Conservation (phyloP, 2,329 filamentous ascomycete species). For the Fusarium robinianum region DNA sequence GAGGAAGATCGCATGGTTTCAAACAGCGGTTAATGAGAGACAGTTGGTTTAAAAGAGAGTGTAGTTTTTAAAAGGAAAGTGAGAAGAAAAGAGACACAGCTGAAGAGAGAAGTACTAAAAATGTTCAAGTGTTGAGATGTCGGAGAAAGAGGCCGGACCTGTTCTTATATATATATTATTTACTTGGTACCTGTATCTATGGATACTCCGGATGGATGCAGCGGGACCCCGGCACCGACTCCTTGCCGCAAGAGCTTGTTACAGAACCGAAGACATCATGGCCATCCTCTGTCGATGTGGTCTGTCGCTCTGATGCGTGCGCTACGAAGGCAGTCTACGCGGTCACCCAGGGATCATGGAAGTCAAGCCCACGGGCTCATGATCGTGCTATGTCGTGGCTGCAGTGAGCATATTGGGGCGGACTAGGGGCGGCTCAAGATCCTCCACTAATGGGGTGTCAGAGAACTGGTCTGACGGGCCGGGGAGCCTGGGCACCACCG, state of each 20-base stretch:
- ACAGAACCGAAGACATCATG: slow-evolving; percentile 6
- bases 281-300: slow-evolving; percentile 20
- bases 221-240: slow-evolving; percentile 1
- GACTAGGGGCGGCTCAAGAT: slow-evolving; percentile 24
- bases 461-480: slow-evolving; percentile 26
- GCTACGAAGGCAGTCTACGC: slow-evolving; percentile 14
- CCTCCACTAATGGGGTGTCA: slow-evolving; percentile 34
- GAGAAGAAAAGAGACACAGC: slow-evolving; percentile 18
- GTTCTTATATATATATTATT: slow-evolving; percentile 24
- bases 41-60: slow-evolving; percentile 25
- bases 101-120: slow-evolving; percentile 19
- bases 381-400: slow-evolving; percentile 26
- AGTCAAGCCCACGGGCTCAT: slow-evolving; percentile 20
- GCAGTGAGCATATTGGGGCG: slow-evolving; percentile 23
- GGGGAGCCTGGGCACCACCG: slow-evolving; percentile 28
- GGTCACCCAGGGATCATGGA: slow-evolving; percentile 19
- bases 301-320: slow-evolving; percentile 13
- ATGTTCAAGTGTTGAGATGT: slow-evolving; percentile 8
- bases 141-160: neutral
- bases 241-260: neutral
- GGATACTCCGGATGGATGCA: neutral
- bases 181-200: neutral
- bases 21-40: slow-evolving; percentile 22
- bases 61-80: slow-evolving; percentile 15
- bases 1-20: slow-evolving; percentile 31